Percentiles rank a stretch among this genome's conserved stretches.
These are phyloP conservation scores for Apiotrichum sp. DNA, from an alignment of 1,284 basidiomycete genomes.

Conservation along the genomic window DNA sequence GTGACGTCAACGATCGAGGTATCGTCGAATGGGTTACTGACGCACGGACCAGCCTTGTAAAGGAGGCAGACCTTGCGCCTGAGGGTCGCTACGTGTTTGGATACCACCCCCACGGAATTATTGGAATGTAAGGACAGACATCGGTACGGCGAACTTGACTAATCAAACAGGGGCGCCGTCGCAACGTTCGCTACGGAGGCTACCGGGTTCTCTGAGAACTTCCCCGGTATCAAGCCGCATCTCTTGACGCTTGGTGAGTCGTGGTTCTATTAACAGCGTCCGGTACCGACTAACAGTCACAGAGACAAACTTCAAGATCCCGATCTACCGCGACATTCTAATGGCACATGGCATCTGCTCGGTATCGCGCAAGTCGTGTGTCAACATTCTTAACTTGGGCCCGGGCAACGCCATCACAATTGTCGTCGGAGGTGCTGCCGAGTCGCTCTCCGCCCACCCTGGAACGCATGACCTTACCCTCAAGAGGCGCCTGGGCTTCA, in stretches of 20 bases:
- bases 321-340: slow-evolving; percentile 87
- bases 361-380: slow-evolving; percentile 83
- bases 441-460: slow-evolving; percentile 85
- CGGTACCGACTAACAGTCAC: background rate
- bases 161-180: slow-evolving; percentile 68
- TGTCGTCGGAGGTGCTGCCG: slow-evolving; percentile 93
- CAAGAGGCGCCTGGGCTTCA: slow-evolving; percentile 78
- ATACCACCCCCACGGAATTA: slow-evolving; percentile 94
- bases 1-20: no score
- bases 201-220: slow-evolving; percentile 82
- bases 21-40: no score
- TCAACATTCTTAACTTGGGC: slow-evolving; percentile 73
- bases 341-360: slow-evolving; percentile 81
- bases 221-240: slow-evolving; percentile 88
- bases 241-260: slow-evolving; percentile 68
- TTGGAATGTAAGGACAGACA: slow-evolving; percentile 93
- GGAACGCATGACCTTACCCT: slow-evolving; percentile 87
- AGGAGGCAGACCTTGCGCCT: slow-evolving; percentile 79
- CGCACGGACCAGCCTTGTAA: slow-evolving; percentile 36
- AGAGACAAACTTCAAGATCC: slow-evolving; percentile 79
- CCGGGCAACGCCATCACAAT: slow-evolving; percentile 74
- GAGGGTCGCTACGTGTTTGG: slow-evolving; percentile 94
- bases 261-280: background rate
- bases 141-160: slow-evolving; percentile 57
- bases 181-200: slow-evolving; percentile 92